Percentiles rank a stretch among this genome's conserved stretches.
These are phyloP conservation scores for Yamadazyma atlantica DNA, from an alignment of 1,139 yeast genomes.

Conservation along the genomic window DNA sequence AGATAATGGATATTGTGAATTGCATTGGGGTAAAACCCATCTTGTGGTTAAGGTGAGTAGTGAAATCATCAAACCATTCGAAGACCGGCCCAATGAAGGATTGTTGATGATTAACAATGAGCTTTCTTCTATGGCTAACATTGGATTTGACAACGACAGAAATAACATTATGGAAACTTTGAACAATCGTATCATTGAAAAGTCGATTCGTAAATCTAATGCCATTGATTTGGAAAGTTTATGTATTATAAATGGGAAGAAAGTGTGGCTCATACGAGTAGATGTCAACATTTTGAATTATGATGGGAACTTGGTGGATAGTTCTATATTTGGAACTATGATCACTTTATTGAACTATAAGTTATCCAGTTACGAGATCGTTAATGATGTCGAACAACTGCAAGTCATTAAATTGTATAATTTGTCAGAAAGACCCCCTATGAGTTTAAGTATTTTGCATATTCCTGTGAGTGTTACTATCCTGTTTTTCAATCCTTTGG, in stretches of 20 bases:
- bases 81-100: constrained; percentile 94
- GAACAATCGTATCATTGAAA: constrained; percentile 80
- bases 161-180: constrained; percentile 77
- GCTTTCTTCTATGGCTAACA: constrained; percentile 84
- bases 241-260: constrained; percentile 87
- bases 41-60: constrained; percentile 80
- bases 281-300: constrained; percentile 85
- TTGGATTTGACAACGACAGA: constrained; percentile 68
- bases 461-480: constrained; percentile 91
- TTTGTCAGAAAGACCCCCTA: constrained; percentile 79
- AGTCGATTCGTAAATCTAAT: constrained; percentile 84
- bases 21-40: constrained; percentile 70
- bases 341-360: constrained; percentile 80
- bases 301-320: constrained; percentile 92
- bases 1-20: constrained; percentile 80
- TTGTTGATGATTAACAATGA: constrained; percentile 81
- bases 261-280: constrained; percentile 88
- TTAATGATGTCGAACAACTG: constrained; percentile 44
- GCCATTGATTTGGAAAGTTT: constrained; percentile 88
- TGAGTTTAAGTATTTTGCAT: constrained; percentile 80
- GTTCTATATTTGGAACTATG: constrained; percentile 88
- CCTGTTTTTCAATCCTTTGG: constrained; percentile 72
- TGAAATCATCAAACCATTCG: constrained; percentile 77
- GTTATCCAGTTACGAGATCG: constrained; percentile 79
- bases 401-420: constrained; percentile 64